Conservation (phyloP, 2,329 filamentous ascomycete species). For the Ophiobolus disseminans region DNA sequence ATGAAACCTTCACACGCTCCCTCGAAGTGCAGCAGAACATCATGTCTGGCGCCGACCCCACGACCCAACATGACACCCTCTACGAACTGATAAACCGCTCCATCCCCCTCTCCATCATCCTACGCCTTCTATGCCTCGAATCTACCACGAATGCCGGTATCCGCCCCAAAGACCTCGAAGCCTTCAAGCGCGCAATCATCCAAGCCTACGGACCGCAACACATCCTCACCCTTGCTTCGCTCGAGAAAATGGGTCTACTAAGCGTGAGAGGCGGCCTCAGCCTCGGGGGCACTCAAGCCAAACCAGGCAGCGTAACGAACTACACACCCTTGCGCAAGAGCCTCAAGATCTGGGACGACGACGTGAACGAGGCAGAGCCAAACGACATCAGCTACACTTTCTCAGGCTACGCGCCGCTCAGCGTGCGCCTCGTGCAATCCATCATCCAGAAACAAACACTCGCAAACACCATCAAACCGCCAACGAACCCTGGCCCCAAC, state of each 20-base stretch:
- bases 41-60: slow-evolving; percentile 86
- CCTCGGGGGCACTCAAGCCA: slow-evolving; percentile 33
- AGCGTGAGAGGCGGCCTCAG: slow-evolving; percentile 64
- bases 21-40: slow-evolving; percentile 96
- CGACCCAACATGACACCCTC: slow-evolving; percentile 86
- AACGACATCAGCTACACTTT: slow-evolving; percentile 98
- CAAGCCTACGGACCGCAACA: slow-evolving; percentile 97
- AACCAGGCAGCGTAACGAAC: slow-evolving; percentile 68
- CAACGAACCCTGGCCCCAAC: slow-evolving; percentile 50
- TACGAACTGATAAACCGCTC: slow-evolving; percentile 94
- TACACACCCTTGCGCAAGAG: slow-evolving; percentile 87
- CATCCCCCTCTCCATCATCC: slow-evolving; percentile 77
- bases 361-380: slow-evolving; percentile 93
- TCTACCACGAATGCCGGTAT: slow-evolving; percentile 89
- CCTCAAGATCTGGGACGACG: slow-evolving; percentile 89
- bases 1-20: slow-evolving; percentile 85
- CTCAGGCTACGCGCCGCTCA: slow-evolving; percentile 93
- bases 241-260: slow-evolving; percentile 90
- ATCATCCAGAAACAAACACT: slow-evolving; percentile 90
- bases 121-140: slow-evolving; percentile 88
- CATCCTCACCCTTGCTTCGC: slow-evolving; percentile 81
- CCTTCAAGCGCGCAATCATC: slow-evolving; percentile 84
- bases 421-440: slow-evolving; percentile 88
- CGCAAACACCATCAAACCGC: slow-evolving; percentile 62
- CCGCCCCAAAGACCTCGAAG: slow-evolving; percentile 85